Evolutionary conservation across 768 basidiomycete species (phyloP), one percentile per base, ranked within the genome.

Genomic region (Tephrocybe sp.): DNA sequence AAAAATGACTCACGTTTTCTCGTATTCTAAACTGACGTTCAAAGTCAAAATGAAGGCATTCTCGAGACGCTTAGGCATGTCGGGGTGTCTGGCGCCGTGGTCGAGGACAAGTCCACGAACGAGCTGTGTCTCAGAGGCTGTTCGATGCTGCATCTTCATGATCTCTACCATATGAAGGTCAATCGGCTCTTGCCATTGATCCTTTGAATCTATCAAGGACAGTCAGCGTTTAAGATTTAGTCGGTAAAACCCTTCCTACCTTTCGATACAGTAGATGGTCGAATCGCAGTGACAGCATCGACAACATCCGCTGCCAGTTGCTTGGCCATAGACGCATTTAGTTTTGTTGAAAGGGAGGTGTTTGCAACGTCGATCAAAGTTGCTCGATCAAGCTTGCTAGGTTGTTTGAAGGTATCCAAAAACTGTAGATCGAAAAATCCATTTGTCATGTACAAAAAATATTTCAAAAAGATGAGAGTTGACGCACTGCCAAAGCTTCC

Each of bases 141-240:
- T 95, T 62, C 95, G 89, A 73, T 99, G 97, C 69, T 97, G 96
- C 97, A 99, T 99, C 76, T 98, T 98, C 97, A 98, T 98, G 56
- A 98, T 86, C 73, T 99, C 97, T 45, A 99, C 76, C 97, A 99
- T 99, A 73, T 98, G 96, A 50, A 99, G 77, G 75, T 99, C 97
- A 65, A 98, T 95, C 44, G 95, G 93, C 60, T 94, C 86, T 47
- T 79, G 80, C 78, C 83, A 88, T 59, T 85, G 83, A 63, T 88
- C 85, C 55, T 75, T 72, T 17, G 79, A 68, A 55, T 81, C 84
- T 88, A 11, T 11, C 28, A 30, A 5, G 28, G 58, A 55, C 60
- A 38, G 50, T 47, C 59, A 59, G 53, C 47, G 34, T 28, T 30
- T n/a, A 15, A 11, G 8, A 7, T 45, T 34, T 3, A 28, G 40